A percentile compares a stretch with the other conserved stretches of the same genome.
Conservation (phyloP, 148 eudicot genomes). For the Vaccinium vitisidaea region DNA sequence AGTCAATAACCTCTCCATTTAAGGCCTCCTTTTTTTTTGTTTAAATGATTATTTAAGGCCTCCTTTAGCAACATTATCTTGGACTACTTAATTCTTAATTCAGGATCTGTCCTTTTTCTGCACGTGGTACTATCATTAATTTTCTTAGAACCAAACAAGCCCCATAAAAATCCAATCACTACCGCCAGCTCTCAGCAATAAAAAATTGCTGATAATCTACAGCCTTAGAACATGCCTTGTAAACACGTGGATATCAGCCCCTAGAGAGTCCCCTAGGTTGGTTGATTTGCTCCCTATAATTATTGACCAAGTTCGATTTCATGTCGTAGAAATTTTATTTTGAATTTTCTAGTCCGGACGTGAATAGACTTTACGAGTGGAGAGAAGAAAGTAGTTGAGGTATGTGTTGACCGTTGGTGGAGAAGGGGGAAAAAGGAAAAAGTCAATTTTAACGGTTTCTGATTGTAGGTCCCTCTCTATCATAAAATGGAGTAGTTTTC, state of each 20-base stretch:
- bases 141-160: neutral
- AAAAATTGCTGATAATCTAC: neutral
- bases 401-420: no score
- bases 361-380: no score
- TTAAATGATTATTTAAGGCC: neutral
- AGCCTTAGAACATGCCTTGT: neutral
- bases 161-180: neutral
- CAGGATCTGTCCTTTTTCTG: neutral
- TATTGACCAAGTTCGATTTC: no score
- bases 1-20: neutral
- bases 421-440: no score
- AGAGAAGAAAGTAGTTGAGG: no score
- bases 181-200: neutral
- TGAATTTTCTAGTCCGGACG: no score
- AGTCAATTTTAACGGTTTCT: neutral
- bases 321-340: no score
- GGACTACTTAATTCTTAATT: neutral
- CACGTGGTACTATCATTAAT: neutral
- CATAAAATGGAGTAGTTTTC: neutral
- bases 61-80: neutral
- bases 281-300: no score
- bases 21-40: neutral
- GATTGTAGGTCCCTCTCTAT: neutral
- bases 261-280: no score
- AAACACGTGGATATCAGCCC: neutral